Evolutionary conservation across 2,329 filamentous ascomycete genomes (phyloP), one percentile per base, ranked within the genome.

Genomic region (Exophiala dermatitidis): DNA sequence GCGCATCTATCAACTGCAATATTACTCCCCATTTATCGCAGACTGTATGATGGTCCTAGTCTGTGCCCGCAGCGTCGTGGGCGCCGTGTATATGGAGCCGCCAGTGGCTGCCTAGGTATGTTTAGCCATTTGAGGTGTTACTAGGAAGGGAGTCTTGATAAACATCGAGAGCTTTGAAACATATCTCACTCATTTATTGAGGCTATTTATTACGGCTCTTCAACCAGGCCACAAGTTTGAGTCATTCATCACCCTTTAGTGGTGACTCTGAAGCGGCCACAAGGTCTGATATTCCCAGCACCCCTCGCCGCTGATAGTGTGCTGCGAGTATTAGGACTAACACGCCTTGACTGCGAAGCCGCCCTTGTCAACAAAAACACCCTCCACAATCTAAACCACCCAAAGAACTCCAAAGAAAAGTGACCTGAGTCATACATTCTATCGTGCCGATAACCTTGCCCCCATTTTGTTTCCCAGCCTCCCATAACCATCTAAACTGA

Each of bases 371-470:
- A 19, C 19, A 19, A 19, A 19, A 9, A 8, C n/a, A 33, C 41
- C 56, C 48, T 38, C 46, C 41, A 46, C 40, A 28, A 40, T 38
- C 46, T 37, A 40, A 33, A 53, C 34, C 36, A 53, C 46, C 42
- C 6, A 42, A 52, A 52, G 48, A 53, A 48, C 48, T 46, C 52
- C 56, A 44, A 48, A 54, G 54, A 52, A 46, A 57, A 58, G 46
- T 60, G 61, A 63, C 61, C 58, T 59, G 61, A 58, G 61, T 63
- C 61, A 55, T 52, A 51, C 56, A 54, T 48, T 60, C 59, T 61
- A 61, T 60, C 40, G 41, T 47, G 50, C 48, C 55, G 56, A 50
- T 43, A 40, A 48, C 43, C 44, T 42, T 29, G 28, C 30, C 32
- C 7, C 28, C 30, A 31, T 45, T 45, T 53, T 45, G 43, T 49